Evolutionary conservation across 208 protist species (phyloP).

Genomic region (Trypanosoma brucei): DNA sequence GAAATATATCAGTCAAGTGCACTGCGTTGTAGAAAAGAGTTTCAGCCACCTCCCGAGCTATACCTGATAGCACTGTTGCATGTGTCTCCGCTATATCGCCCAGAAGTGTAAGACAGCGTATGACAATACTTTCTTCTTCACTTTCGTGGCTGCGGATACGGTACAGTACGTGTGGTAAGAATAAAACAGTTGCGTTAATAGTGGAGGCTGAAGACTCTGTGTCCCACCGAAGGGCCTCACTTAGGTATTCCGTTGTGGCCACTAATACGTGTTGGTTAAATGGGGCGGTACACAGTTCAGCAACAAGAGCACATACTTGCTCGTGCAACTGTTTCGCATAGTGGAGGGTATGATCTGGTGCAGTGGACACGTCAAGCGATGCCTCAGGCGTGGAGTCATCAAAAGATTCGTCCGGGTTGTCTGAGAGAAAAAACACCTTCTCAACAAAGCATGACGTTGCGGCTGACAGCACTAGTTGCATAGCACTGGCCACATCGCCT

Average conservation of each 20-base stretch:
- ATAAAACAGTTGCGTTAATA: background rate
- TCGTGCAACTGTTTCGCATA: background rate
- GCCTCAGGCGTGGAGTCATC: background rate
- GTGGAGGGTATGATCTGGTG: background rate
- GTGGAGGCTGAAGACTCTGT: slow-evolving; percentile 1
- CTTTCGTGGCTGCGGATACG: background rate
- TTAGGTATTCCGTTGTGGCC: slow-evolving; percentile 7
- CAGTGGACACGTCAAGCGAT: background rate
- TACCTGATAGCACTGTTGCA: background rate
- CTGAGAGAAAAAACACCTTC: slow-evolving; percentile 4
- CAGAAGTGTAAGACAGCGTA: slow-evolving; percentile 19
- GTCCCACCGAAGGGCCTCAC: slow-evolving; percentile 7
- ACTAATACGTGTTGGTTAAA: background rate
- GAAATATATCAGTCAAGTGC: background rate
- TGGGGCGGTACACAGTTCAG: background rate
- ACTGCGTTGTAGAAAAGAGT: slow-evolving; percentile 7
- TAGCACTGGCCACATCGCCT: background rate
- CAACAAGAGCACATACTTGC: slow-evolving; percentile 1
- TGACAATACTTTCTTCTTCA: slow-evolving; percentile 4
- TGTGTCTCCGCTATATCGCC: background rate
- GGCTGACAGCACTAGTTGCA: slow-evolving; percentile 4
- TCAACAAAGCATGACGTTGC: slow-evolving; percentile 12
- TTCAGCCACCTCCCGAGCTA: background rate
- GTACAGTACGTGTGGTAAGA: slow-evolving; percentile 12
- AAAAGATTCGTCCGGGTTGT: background rate